A percentile compares a stretch with the other conserved stretches of the same genome.
These are phyloP conservation scores for Acarospora socialis DNA, from an alignment of 2,329 filamentous ascomycete species.

Conservation along the genomic window DNA sequence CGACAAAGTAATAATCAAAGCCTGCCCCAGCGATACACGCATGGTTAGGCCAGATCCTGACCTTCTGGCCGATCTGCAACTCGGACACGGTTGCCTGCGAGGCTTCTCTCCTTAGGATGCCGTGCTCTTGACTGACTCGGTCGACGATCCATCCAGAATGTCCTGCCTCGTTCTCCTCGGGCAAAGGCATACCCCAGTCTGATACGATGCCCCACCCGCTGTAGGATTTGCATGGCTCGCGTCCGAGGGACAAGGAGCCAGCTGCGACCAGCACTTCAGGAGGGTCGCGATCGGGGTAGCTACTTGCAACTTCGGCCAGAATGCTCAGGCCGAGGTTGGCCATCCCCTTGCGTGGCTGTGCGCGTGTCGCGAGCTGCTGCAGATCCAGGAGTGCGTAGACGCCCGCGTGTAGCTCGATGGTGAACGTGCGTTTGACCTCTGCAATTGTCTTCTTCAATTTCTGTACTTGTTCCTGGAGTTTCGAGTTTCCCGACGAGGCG, in stretches of 20 bases:
- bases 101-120: conserved; percentile 48
- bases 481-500: not conserved
- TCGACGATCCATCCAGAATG: conserved; percentile 50
- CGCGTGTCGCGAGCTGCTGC: conserved; percentile 60
- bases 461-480: conserved; percentile 4
- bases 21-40: conserved; percentile 61
- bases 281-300: conserved; percentile 48
- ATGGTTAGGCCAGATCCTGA: conserved; percentile 68
- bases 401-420: conserved; percentile 51
- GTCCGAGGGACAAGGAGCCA: conserved; percentile 54
- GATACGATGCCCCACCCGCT: conserved; percentile 55
- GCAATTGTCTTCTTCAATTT: conserved; percentile 16
- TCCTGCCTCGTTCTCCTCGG: conserved; percentile 22
- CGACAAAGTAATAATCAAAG: conserved; percentile 59
- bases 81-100: conserved; percentile 25
- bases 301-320: conserved; percentile 55
- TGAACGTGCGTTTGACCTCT: conserved; percentile 25
- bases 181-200: conserved; percentile 38
- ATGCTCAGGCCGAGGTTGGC: conserved; percentile 52
- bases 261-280: conserved; percentile 55
- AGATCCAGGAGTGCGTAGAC: conserved; percentile 65
- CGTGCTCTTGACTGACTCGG: conserved; percentile 65
- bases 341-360: conserved; percentile 30
- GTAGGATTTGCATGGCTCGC: conserved; percentile 60
- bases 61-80: conserved; percentile 48